phyloP scores from a whole-genome alignment of 257 asterid species.

The Hygrophila difformis region DNA sequence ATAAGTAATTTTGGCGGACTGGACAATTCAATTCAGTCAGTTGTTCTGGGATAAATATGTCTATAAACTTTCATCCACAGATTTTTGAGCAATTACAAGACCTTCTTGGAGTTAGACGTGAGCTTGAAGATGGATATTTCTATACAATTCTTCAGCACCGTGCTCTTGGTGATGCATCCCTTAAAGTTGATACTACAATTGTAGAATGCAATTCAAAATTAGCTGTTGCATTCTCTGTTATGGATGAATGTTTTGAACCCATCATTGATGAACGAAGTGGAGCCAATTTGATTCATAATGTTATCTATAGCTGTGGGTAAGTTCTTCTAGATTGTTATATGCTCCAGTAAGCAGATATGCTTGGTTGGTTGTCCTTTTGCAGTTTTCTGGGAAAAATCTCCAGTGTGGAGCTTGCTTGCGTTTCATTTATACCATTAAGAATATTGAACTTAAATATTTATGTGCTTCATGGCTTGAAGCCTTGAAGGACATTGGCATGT shows the following conservation, averaged over 20 bases:
- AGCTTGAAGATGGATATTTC: slow-evolving; percentile 63
- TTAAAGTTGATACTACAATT: slow-evolving; percentile 22
- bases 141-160: slow-evolving; percentile 59
- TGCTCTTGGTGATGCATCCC: slow-evolving; percentile 31
- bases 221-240: slow-evolving; percentile 51
- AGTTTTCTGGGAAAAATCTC: too few relatives aligned
- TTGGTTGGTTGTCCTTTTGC: too few relatives aligned
- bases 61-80: too few relatives aligned
- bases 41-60: too few relatives aligned
- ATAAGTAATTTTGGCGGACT: too few relatives aligned
- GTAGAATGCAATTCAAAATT: slow-evolving; percentile 49
- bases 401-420: too few relatives aligned
- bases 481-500: too few relatives aligned
- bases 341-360: too few relatives aligned
- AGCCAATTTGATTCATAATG: slow-evolving; percentile 48
- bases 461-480: too few relatives aligned
- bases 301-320: slow-evolving; percentile 61
- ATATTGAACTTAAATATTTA: too few relatives aligned
- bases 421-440: too few relatives aligned
- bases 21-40: too few relatives aligned
- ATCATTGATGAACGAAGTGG: slow-evolving; percentile 56
- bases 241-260: slow-evolving; percentile 63
- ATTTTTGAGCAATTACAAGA: slow-evolving; percentile 48
- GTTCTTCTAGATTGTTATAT: not conserved
- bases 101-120: slow-evolving; percentile 66